Base-by-base conservation (phyloP, 2,329 filamentous ascomycete genomes). In the Atkinsonella texensis region DNA sequence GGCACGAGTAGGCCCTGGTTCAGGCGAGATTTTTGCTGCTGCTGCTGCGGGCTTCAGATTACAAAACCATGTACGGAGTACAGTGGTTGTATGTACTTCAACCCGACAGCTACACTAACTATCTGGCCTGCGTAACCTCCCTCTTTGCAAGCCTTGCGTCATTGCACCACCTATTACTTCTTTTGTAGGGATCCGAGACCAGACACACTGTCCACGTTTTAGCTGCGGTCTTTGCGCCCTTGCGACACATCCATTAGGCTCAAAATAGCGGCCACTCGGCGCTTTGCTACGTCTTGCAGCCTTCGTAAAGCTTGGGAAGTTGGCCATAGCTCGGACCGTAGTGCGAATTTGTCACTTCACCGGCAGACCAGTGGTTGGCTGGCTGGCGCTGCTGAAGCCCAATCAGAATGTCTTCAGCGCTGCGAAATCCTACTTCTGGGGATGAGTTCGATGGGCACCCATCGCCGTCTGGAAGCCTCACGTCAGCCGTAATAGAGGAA, bases 401-500 rank as follows among this genome's bases (percentile, higher is more conserved):
- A 45, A 12, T 17, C 28, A 38, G 39, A 8, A 54, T 54, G 53
- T 41, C 42, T 11, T 35, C 59, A 32, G 52, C 53, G 23, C 56
- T 61, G 52, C 60, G 63, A 46, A 72, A 71, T 58, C 70, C 70
- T 50, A 61, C 68, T 38, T 71, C 64, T 52, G 75, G 73, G 72
- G 70, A 72, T 58, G 68, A 74, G 57, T 73, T 74, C 57, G 68
- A 72, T 45, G 68, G 71, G 31, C 66, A 69, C 17, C 59, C 62
- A 28, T 71, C 73, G 28, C 68, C 70, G 1, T 67, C 65, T 10
- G 68, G 66, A 23, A 76, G 73, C 59, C 51, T 68, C n/a, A 67
- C 66, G 32, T 68, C 69, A 50, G 67, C 67, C 38, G 71, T 68
- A 54, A 62, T 71, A 39, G 64, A 65, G 52, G 74, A 77, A 49